Conservation (phyloP, 2,329 filamentous ascomycete species). For the Juglanconis sp. region DNA sequence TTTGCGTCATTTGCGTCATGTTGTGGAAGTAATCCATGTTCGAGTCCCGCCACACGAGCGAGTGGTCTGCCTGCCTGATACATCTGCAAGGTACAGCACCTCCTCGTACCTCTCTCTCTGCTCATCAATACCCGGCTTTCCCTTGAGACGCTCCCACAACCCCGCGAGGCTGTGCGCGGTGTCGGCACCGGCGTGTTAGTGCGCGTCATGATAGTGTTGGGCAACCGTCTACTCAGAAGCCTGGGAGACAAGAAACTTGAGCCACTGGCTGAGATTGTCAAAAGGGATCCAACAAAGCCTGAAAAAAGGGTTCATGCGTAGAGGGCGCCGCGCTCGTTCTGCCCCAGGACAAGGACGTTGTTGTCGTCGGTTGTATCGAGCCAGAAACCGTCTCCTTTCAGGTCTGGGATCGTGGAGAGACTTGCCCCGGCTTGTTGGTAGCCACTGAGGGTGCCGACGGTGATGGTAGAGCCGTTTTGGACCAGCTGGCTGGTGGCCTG, state of each 20-base stretch:
- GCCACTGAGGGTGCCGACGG: constrained; percentile 47
- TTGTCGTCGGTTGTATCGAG: constrained; percentile 42
- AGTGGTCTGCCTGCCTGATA: constrained; percentile 70
- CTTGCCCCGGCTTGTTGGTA: constrained; percentile 36
- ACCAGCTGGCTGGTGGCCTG: constrained; percentile 24
- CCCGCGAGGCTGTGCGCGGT: constrained; percentile 56
- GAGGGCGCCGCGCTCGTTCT: constrained; percentile 64
- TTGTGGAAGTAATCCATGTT: constrained; percentile 64
- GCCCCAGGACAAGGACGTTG: constrained; percentile 56
- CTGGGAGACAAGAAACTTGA: too few species aligned
- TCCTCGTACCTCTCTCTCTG: constrained; percentile 52
- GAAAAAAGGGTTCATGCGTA: constrained; percentile 35
- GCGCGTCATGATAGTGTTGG: constrained; percentile 51
- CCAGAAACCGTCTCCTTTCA: constrained; percentile 60
- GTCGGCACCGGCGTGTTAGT: constrained; percentile 49
- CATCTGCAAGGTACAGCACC: constrained; percentile 51
- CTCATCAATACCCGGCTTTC: constrained; percentile 48
- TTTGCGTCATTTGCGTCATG: constrained; percentile 59
- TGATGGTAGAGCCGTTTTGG: constrained; percentile 31
- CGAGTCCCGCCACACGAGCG: constrained; percentile 67
- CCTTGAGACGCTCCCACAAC: constrained; percentile 52
- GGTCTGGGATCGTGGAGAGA: constrained; percentile 31
- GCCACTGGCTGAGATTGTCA: too few species aligned
- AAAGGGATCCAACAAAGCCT: too few species aligned
- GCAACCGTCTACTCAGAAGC: constrained; percentile 56